Evolutionary conservation across 2,329 filamentous ascomycete genomes (phyloP).

Genomic region (Hypoxylon sp.): DNA sequence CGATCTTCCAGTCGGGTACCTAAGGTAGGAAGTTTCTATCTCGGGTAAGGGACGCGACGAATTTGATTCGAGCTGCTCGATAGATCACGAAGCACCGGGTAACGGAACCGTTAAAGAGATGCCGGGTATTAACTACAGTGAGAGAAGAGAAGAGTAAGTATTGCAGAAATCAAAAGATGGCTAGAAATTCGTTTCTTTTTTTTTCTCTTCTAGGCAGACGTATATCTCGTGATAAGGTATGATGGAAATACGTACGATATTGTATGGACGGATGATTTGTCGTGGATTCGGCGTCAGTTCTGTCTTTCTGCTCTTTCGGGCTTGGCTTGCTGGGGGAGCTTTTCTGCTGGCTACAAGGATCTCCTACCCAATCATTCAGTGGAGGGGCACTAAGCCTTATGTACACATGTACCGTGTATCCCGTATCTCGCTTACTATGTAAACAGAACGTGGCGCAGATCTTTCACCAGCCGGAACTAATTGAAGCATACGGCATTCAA

Average conservation of each 20-base stretch:
- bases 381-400: slow-evolving; percentile 7
- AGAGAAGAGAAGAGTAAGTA: background rate
- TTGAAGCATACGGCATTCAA: background rate
- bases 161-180: background rate
- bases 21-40: background rate
- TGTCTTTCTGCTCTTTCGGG: background rate
- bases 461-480: background rate
- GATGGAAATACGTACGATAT: slow-evolving; percentile 9
- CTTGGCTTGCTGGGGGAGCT: background rate
- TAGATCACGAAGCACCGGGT: background rate
- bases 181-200: background rate
- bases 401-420: too few species aligned
- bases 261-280: slow-evolving; percentile 20
- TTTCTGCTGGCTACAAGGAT: slow-evolving; percentile 2
- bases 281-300: slow-evolving; percentile 17
- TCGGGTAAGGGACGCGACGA: background rate
- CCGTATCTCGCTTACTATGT: background rate
- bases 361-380: background rate
- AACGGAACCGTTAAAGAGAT: too few species aligned
- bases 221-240: background rate
- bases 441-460: too few species aligned
- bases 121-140: background rate
- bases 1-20: slow-evolving; percentile 20
- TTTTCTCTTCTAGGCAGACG: slow-evolving; percentile 7
- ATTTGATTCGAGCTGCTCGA: slow-evolving; percentile 7